Conservation (phyloP, 2,329 filamentous ascomycete species). For the Xylaria sp. region DNA sequence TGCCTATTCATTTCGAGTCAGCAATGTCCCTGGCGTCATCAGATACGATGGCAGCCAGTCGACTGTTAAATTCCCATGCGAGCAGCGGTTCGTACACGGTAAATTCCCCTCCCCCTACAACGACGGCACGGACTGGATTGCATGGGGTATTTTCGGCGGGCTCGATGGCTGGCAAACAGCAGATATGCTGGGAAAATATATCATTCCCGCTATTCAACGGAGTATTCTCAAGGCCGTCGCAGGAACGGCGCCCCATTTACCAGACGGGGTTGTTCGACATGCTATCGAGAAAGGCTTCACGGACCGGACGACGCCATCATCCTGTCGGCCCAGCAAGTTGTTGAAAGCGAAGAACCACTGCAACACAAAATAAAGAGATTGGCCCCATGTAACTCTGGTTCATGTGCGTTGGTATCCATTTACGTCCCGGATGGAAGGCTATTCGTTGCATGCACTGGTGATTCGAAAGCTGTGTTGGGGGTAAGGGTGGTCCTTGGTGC, state of each 20-base stretch:
- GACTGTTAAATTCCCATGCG: background rate
- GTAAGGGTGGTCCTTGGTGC: no score
- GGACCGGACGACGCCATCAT: background rate
- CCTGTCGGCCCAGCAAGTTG: background rate
- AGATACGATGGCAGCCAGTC: conserved; percentile 3
- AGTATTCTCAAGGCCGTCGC: background rate
- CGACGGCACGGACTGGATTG: conserved; percentile 2
- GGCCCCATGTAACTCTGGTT: background rate
- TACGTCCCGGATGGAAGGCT: background rate
- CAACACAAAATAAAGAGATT: conserved; percentile 10
- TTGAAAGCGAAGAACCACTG: background rate
- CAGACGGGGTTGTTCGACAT: background rate
- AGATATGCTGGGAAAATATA: background rate
- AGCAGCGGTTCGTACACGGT: conserved; percentile 9
- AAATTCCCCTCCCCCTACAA: conserved; percentile 7
- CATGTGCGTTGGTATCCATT: conserved; percentile 14
- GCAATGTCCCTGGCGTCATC: background rate
- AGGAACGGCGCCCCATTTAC: no score
- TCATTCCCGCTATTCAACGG: background rate
- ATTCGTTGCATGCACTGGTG: conserved; percentile 8
- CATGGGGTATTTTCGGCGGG: conserved; percentile 17
- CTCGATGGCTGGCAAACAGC: background rate
- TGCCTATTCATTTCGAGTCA: background rate
- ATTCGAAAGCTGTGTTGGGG: conserved; percentile 10
- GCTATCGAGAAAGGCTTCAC: background rate